phyloP scores from a whole-genome alignment of 2,329 filamentous ascomycete genomes.

The Fusarium buharicum region DNA sequence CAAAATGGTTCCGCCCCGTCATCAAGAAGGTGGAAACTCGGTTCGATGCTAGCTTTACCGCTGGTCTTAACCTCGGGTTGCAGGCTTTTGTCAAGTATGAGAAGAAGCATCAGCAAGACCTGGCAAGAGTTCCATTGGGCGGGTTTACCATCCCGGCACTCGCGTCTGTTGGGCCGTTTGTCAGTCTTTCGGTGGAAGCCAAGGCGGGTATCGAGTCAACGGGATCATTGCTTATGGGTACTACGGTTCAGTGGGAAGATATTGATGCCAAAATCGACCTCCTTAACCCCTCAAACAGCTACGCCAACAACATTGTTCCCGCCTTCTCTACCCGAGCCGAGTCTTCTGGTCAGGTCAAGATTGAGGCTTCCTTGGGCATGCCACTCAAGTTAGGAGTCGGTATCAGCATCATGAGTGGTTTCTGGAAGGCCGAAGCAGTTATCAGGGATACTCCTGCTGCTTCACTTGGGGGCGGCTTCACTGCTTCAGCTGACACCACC shows the following conservation, averaged over 20 bases:
- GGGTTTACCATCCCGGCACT: not conserved
- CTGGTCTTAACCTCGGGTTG: slow-evolving; percentile 7
- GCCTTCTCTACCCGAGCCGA: not conserved
- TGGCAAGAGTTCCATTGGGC: not conserved
- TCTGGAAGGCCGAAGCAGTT: slow-evolving; percentile 1
- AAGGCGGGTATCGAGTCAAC: slow-evolving; percentile 1
- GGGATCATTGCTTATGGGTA: slow-evolving; percentile 5
- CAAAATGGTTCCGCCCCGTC: not conserved
- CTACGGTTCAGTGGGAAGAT: not conserved
- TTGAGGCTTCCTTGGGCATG: not conserved
- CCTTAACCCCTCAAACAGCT: not conserved
- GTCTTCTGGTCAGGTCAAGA: not conserved
- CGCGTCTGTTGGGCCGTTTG: not conserved
- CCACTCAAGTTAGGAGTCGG: slow-evolving; percentile 7
- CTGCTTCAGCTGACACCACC: not conserved
- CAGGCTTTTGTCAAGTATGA: slow-evolving; percentile 8
- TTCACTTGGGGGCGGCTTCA: not conserved
- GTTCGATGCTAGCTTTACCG: not conserved
- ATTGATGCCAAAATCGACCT: slow-evolving; percentile 13
- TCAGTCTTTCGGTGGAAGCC: not conserved
- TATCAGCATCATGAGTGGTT: not conserved
- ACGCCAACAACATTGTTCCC: not conserved
- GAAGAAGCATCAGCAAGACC: not conserved
- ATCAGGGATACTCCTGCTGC: slow-evolving; percentile 10
- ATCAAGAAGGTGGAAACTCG: not conserved